phyloP scores from a whole-genome alignment of 2,329 filamentous ascomycete species.

The Penicillium rolfsii region DNA sequence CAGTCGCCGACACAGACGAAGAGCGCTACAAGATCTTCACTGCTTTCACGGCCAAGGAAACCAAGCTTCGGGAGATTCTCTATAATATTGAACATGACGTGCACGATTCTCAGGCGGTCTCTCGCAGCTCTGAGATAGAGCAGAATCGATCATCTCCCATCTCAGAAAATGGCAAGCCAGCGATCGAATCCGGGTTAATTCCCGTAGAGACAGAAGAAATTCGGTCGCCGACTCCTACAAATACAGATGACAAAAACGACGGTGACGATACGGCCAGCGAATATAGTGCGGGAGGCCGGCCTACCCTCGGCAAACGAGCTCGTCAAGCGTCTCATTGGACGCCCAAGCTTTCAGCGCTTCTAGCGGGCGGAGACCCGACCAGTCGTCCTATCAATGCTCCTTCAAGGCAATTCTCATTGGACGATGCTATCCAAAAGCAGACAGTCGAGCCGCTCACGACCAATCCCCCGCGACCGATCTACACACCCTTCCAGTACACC shows the following conservation, averaged over 20 bases:
- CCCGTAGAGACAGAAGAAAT: conserved; percentile 37
- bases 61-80: conserved; percentile 51
- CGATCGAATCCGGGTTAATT: conserved; percentile 39
- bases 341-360: conserved; percentile 18
- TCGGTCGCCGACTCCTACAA: conserved; percentile 4
- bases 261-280: conserved; percentile 38
- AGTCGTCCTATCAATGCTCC: conserved; percentile 3
- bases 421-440: conserved; percentile 29
- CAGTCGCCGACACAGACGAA: conserved; percentile 51
- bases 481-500: conserved; percentile 51
- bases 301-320: conserved; percentile 43
- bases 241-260: conserved; percentile 23
- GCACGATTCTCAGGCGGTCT: conserved; percentile 24
- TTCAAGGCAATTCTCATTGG: conserved; percentile 12
- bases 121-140: conserved; percentile 16
- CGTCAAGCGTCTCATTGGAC: conserved; percentile 19
- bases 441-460: conserved; percentile 36
- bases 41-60: conserved; percentile 53
- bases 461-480: conserved; percentile 47
- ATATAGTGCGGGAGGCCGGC: conserved; percentile 60
- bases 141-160: conserved; percentile 13
- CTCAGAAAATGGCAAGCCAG: conserved; percentile 15
- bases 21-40: conserved; percentile 59
- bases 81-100: conserved; percentile 53
- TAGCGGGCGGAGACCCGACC: conserved; percentile 8